Evolutionary conservation across 768 basidiomycete species (phyloP), one percentile per base, ranked within the genome.

Genomic region (Daedalea quercina): DNA sequence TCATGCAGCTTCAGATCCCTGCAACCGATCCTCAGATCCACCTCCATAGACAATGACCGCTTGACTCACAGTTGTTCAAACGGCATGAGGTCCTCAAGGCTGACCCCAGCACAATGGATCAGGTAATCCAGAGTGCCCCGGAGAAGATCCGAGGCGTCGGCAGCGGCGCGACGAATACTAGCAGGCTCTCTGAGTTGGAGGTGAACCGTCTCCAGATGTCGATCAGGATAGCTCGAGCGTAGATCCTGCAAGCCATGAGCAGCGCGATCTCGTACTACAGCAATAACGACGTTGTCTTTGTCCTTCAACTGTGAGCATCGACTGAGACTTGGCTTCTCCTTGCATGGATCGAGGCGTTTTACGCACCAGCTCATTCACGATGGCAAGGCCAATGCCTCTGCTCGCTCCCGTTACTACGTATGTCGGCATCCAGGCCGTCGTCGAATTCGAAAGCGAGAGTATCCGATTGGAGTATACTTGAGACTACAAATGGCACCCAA

Each of bases 1-100:
- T 50, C 49, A 19, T 34, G 34, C 3, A 50, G 20, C 19, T 50
- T 50, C 7, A 50, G n/a, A 20, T 50, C 37, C 17, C 49, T 50
- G 49, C 17, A 19, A 33, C 17, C 8, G 9, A 35, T 35, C 34
- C 8, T 35, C 9, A 35, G 34, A 35, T 35, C 17, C 17, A 35
- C 17, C 17, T 35, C 34, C 34, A 17, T 9, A 17, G 34, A 9
- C 34, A 35, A 17, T 9, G 34, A 17, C 17, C 8, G 17, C 8
- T 9, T 35, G 8, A 35, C 34, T 35, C 34, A 35, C 34, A 35
- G 8, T 8, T 9, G 34, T 17, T 35, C 34, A 35, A 35, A 35
- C 9, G 34, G 34, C 34, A 35, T 17, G 9, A 35, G 34, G 17
- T 35, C 34, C 34, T 35, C 9, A 17, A 35, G 17, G 34, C 34